phyloP scores from a whole-genome alignment of 179 eudicot genomes.

The Corrigiola litoralis region DNA sequence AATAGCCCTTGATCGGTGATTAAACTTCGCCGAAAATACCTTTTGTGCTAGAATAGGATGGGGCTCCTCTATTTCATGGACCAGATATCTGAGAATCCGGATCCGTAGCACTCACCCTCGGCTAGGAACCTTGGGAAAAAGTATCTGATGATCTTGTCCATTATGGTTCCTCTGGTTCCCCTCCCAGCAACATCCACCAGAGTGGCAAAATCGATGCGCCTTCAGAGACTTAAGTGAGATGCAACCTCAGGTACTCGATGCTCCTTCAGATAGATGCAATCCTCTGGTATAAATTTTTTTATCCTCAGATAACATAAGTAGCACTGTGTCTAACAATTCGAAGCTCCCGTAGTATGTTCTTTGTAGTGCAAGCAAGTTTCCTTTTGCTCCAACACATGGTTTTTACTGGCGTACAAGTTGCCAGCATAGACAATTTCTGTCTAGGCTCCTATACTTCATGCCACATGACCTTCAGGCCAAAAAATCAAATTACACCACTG shows the following conservation, averaged over 20 bases:
- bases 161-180: too few species aligned
- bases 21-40: background rate
- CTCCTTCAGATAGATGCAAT: too few species aligned
- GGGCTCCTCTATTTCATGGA: background rate
- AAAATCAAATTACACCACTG: slow-evolving; percentile 11
- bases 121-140: too few species aligned
- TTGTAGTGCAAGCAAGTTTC: background rate
- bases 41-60: background rate
- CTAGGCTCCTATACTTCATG: background rate
- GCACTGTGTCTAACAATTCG: background rate
- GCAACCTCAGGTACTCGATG: too few species aligned
- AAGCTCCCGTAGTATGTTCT: background rate
- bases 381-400: background rate
- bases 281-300: background rate
- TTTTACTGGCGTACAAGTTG: slow-evolving; percentile 3
- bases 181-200: too few species aligned
- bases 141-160: too few species aligned
- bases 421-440: slow-evolving; percentile 1
- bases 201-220: too few species aligned
- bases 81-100: too few species aligned
- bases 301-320: background rate
- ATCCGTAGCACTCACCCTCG: too few species aligned
- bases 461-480: slow-evolving; percentile 6
- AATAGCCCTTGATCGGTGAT: background rate
- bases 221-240: background rate